Conservation (phyloP, 305 asterid species). For the Rubia peregrina region DNA sequence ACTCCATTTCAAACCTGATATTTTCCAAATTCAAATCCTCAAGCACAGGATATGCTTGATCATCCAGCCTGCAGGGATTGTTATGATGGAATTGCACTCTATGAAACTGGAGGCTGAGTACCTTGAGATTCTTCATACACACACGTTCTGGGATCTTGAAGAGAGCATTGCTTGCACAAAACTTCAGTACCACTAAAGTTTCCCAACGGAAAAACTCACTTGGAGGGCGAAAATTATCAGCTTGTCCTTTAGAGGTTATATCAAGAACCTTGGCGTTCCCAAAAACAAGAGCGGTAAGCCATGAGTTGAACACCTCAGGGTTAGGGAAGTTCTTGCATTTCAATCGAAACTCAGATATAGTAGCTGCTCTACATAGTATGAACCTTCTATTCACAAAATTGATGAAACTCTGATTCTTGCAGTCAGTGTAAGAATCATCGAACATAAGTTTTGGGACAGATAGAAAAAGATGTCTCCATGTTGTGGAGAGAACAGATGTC, state of each 20-base stretch:
- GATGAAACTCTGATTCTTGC: background rate
- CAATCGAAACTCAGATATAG: background rate
- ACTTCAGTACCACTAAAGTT: background rate
- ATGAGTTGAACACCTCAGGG: background rate
- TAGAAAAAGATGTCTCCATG: background rate
- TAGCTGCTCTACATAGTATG: background rate
- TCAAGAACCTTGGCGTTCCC: background rate
- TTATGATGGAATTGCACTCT: background rate
- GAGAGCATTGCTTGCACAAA: background rate
- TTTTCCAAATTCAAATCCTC: background rate
- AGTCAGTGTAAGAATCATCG: background rate
- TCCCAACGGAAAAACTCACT: background rate
- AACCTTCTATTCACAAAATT: background rate
- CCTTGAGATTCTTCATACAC: background rate
- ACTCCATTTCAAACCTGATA: background rate
- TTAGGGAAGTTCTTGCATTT: slow-evolving; percentile 1
- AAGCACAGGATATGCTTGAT: background rate
- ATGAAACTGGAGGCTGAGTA: background rate
- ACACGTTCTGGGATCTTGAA: background rate
- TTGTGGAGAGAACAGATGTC: background rate
- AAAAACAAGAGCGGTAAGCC: background rate
- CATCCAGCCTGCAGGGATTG: background rate
- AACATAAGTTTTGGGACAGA: background rate
- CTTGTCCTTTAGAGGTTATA: background rate
- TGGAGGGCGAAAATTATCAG: background rate